Evolutionary conservation across 208 protist genomes (phyloP).

Genomic region (Porcisia deanei): DNA sequence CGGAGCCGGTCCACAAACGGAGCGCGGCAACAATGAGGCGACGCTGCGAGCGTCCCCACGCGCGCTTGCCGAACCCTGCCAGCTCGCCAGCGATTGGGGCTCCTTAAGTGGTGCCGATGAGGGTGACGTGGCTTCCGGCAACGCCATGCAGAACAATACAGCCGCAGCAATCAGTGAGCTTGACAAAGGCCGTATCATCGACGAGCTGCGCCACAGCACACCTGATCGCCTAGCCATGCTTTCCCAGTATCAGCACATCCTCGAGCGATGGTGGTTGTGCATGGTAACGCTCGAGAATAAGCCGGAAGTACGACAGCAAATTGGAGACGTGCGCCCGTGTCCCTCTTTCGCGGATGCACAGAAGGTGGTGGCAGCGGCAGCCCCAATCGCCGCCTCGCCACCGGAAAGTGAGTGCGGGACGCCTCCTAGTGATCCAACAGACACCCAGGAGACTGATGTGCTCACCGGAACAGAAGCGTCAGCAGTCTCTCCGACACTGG

Average conservation of each 20-base stretch:
- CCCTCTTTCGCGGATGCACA: conserved; percentile 21
- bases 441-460: not conserved
- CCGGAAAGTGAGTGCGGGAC: not conserved
- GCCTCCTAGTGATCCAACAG: not conserved
- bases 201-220: not conserved
- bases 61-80: not conserved
- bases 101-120: not conserved
- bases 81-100: not conserved
- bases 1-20: not conserved
- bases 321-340: conserved; percentile 14
- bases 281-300: conserved; percentile 28
- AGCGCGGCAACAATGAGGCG: conserved; percentile 6
- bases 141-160: not conserved
- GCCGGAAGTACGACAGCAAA: conserved; percentile 16
- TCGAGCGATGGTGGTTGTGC: conserved; percentile 33
- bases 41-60: not conserved
- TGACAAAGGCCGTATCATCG: not conserved
- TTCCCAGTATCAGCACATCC: conserved; percentile 23
- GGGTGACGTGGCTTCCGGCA: conserved; percentile 4
- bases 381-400: not conserved
- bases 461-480: not conserved
- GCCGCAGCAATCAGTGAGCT: not conserved
- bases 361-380: conserved; percentile 1
- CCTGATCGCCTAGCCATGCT: conserved; percentile 15
- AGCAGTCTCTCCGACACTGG: not conserved